Evolutionary conservation across 768 basidiomycete genomes (phyloP).

Genomic region (Tylopilus felleus): DNA sequence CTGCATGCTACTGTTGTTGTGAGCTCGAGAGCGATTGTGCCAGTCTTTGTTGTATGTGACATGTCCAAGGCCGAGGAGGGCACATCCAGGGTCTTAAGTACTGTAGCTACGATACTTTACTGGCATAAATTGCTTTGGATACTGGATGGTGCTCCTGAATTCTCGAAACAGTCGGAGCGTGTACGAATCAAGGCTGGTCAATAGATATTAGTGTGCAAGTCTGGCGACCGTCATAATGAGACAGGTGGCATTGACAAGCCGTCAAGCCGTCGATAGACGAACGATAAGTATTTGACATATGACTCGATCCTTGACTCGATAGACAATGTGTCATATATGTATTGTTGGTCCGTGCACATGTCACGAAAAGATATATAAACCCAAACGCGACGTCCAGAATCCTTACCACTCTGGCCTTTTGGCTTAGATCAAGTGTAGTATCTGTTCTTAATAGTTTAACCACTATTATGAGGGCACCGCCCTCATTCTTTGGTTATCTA

Average conservation of each 20-base stretch:
- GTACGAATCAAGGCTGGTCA: too few species aligned
- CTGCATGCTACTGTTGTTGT: conserved; percentile 25
- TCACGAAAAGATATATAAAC: conserved; percentile 3
- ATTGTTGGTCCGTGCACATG: conserved; percentile 8
- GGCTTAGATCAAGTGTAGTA: conserved; percentile 80
- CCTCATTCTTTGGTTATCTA: conserved; percentile 53
- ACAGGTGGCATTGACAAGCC: too few species aligned
- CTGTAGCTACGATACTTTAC: conserved; percentile 28
- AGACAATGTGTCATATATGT: not conserved
- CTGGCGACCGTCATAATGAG: too few species aligned
- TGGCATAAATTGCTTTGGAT: conserved; percentile 30
- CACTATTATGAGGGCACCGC: conserved; percentile 55
- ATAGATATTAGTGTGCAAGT: too few species aligned
- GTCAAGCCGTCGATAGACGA: too few species aligned
- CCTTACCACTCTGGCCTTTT: conserved; percentile 52
- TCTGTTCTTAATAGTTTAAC: conserved; percentile 63
- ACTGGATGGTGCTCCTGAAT: conserved; percentile 1
- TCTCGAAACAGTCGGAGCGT: not conserved
- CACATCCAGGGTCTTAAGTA: conserved; percentile 11
- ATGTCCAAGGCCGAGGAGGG: conserved; percentile 8
- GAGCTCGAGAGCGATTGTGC: conserved; percentile 23
- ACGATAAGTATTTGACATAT: too few species aligned
- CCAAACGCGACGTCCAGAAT: conserved; percentile 1
- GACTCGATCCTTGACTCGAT: too few species aligned
- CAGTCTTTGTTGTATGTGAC: conserved; percentile 31